Conservation (phyloP, 129 eudicot genomes). For the Flaveria bidentis region DNA sequence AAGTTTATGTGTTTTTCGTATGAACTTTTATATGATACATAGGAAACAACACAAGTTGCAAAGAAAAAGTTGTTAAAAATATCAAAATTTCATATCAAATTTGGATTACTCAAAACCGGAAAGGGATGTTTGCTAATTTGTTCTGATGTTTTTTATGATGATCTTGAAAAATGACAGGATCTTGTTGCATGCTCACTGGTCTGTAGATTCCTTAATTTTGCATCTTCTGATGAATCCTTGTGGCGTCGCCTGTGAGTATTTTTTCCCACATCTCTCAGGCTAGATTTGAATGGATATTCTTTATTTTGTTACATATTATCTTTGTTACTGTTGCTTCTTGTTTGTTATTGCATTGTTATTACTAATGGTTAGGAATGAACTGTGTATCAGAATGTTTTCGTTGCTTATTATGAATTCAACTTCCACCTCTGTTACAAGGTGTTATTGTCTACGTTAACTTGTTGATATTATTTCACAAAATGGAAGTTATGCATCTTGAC, state of each 20-base stretch:
- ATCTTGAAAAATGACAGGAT: constrained; percentile 56
- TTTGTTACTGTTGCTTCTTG: neutral
- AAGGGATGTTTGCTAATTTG: neutral
- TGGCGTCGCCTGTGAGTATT: constrained; percentile 96
- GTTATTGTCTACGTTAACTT: neutral
- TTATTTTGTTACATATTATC: constrained; percentile 3
- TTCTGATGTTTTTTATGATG: constrained; percentile 1
- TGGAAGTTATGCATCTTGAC: neutral
- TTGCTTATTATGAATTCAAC: neutral
- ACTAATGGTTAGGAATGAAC: neutral
- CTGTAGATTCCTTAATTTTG: constrained; percentile 71
- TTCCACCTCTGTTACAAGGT: too few species aligned
- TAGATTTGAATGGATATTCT: neutral
- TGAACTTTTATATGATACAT: neutral
- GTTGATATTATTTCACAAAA: neutral
- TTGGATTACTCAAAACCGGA: neutral
- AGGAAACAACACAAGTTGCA: constrained; percentile 6
- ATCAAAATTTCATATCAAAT: neutral
- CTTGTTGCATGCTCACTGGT: constrained; percentile 84
- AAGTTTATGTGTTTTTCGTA: neutral
- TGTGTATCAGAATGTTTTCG: neutral
- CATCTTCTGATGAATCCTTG: constrained; percentile 79
- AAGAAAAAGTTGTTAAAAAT: neutral
- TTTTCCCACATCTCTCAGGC: neutral
- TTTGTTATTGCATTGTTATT: neutral